Percentiles rank a stretch among this genome's conserved stretches.
Conservation (phyloP, 2,329 filamentous ascomycete species). For the Akanthomyces uredinophilus region DNA sequence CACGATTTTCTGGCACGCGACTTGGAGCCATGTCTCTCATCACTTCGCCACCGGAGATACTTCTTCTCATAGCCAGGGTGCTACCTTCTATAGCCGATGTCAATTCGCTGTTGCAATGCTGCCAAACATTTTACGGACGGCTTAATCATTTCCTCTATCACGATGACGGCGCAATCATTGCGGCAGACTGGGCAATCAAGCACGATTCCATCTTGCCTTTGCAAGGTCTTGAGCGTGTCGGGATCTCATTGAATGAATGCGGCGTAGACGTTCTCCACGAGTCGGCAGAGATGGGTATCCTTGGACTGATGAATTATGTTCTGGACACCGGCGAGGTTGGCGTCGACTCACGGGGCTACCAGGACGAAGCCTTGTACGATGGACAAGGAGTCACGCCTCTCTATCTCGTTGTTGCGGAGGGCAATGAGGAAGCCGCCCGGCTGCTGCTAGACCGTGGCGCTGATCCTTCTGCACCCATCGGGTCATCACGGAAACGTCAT, state of each 20-base stretch:
- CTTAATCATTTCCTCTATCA: neutral
- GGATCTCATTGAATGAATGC: neutral
- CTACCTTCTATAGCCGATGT: neutral
- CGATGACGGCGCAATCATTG: neutral
- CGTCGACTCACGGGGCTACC: neutral
- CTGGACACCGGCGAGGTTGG: neutral
- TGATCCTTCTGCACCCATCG: neutral
- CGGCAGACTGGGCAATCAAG: neutral
- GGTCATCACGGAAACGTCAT: too few species aligned
- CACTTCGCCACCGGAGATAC: neutral
- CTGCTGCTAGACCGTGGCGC: neutral
- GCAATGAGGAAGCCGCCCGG: too few species aligned
- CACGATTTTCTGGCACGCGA: neutral
- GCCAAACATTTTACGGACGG: neutral
- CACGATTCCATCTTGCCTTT: neutral
- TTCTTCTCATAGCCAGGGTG: neutral
- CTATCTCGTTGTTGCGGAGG: neutral
- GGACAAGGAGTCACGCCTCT: neutral
- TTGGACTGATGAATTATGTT: neutral
- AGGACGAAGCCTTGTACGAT: neutral
- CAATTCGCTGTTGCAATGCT: neutral
- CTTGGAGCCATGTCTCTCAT: neutral
- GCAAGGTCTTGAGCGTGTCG: neutral
- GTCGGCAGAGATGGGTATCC: neutral
- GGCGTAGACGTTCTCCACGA: neutral